These are phyloP conservation scores for Spatholobus suberectus DNA, from an alignment of 306 rosid species.

Conservation along the genomic window DNA sequence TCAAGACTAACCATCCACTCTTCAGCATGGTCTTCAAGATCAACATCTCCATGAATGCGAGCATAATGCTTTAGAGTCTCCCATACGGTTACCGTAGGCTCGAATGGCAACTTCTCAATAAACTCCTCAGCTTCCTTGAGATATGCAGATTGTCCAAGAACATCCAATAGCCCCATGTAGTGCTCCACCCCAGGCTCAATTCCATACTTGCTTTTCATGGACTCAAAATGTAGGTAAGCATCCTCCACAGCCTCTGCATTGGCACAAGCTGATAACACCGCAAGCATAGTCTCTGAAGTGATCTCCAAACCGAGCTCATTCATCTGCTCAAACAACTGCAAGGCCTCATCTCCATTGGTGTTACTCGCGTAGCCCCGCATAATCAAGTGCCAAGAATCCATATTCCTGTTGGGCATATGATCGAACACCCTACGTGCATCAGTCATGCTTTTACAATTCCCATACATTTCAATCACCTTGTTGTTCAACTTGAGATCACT, in stretches of 20 bases:
- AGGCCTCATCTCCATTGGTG: slow-evolving; percentile 82
- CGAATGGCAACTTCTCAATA: slow-evolving; percentile 64
- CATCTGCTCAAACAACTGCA: slow-evolving; percentile 82
- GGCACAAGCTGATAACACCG: slow-evolving; percentile 76
- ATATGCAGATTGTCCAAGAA: slow-evolving; percentile 82
- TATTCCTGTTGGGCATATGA: slow-evolving; percentile 70
- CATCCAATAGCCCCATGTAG: slow-evolving; percentile 79
- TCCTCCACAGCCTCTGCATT: slow-evolving; percentile 90
- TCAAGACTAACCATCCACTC: slow-evolving; percentile 73
- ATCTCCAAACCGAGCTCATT: slow-evolving; percentile 71
- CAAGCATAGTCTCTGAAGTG: slow-evolving; percentile 71
- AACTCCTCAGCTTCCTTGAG: slow-evolving; percentile 77
- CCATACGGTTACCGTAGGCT: slow-evolving; percentile 65
- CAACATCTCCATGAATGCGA: slow-evolving; percentile 79
- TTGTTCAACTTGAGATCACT: slow-evolving; percentile 61
- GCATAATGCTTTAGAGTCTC: slow-evolving; percentile 72
- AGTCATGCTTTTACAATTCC: slow-evolving; percentile 75
- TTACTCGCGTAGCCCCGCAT: slow-evolving; percentile 71
- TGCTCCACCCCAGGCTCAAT: slow-evolving; percentile 63
- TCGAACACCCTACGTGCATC: slow-evolving; percentile 91
- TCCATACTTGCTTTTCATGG: slow-evolving; percentile 71
- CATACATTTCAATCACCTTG: slow-evolving; percentile 81
- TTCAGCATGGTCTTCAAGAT: slow-evolving; percentile 77
- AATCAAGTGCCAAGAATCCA: slow-evolving; percentile 87
- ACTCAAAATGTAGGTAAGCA: slow-evolving; percentile 71